phyloP scores from a whole-genome alignment of 2,329 filamentous ascomycete species.

The Fusarium sp. region DNA sequence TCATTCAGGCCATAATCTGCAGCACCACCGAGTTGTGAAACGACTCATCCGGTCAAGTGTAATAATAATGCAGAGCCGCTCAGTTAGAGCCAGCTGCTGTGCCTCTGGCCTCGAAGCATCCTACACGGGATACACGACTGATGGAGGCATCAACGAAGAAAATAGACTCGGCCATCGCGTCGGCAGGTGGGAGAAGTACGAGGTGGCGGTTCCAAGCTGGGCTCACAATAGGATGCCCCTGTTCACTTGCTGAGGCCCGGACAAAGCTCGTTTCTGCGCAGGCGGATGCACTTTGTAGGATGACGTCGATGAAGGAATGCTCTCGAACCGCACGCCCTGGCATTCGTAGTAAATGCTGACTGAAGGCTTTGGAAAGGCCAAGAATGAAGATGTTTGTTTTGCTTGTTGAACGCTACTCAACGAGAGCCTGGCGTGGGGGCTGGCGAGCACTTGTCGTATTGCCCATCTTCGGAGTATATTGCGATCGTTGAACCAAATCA shows the following conservation, averaged over 20 bases:
- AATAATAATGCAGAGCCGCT: slow-evolving; percentile 33
- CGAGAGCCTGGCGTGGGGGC: slow-evolving; percentile 29
- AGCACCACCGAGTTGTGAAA: slow-evolving; percentile 37
- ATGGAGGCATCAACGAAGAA: slow-evolving; percentile 29
- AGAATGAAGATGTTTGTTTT: slow-evolving; percentile 10
- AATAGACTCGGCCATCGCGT: slow-evolving; percentile 10
- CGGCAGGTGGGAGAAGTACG: slow-evolving; percentile 24
- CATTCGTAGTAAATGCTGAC: slow-evolving; percentile 20
- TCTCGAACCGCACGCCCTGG: slow-evolving; percentile 24
- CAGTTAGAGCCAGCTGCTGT: slow-evolving; percentile 31
- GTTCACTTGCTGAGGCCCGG: slow-evolving; percentile 13
- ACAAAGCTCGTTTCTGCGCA: slow-evolving; percentile 23
- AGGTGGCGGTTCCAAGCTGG: slow-evolving; percentile 41
- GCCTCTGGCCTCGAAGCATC: slow-evolving; percentile 30
- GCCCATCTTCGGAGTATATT: slow-evolving; percentile 20
- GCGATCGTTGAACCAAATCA: slow-evolving; percentile 19
- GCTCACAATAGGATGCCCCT: slow-evolving; percentile 14
- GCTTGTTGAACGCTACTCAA: slow-evolving; percentile 28
- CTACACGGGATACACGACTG: slow-evolving; percentile 22
- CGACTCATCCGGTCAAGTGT: slow-evolving; percentile 14
- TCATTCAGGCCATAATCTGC: slow-evolving; percentile 4
- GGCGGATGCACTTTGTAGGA: slow-evolving; percentile 24
- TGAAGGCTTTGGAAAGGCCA: slow-evolving; percentile 15
- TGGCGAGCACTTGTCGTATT: slow-evolving; percentile 18
- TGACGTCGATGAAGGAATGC: slow-evolving; percentile 20